Base-by-base conservation (phyloP, 345 rosid species). In the Dipteronia sinensis region DNA sequence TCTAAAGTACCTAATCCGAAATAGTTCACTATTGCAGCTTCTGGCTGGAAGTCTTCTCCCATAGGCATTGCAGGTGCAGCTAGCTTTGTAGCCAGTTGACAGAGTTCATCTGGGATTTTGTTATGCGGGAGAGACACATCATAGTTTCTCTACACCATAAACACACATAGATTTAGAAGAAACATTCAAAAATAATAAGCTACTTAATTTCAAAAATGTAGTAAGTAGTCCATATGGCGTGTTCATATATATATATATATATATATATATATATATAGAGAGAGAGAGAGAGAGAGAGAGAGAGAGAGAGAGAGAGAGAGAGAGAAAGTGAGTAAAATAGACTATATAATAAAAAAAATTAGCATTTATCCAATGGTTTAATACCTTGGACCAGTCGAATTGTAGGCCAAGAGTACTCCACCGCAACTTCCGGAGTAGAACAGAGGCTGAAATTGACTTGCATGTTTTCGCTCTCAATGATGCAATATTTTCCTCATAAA, bases 371-470 rank as follows among this genome's bases (percentile, higher is more conserved):
- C 38, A 65, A 68, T 20, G 5, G 42, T 10, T 11, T 75, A 42
- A 63, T 66, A 94, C 99, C 89, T 94, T 90, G 80, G 98, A 89
- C 97, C 99, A 96, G 79, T 94, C 97, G 80, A 94, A 96, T 66
- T 96, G 99, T 67, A 96, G 78, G 71, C 98, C 97, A 12, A 94
- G 94, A 8, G 97, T 94, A 82, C 98, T 94, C 99, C 99, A 96
- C 8, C 97, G 87, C 73, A 94, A 74, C 92, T 91, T 96, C 80
- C 97, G 82, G 59, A 96, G 71, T 42, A 94, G 85, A 78, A 81
- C 68, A 22, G 88, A 74, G 63, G 93, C 93, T 0, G 86, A 49
- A 76, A 87, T 73, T 15, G 90, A 78, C 77, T 86, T 91, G 76
- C 88, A 74, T 4, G 74, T 55, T 73, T 83, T 80, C 55, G 80